Percentiles rank a stretch among this genome's conserved stretches.
Conservation (phyloP, 345 rosid genomes). For the Acer yangbiense region DNA sequence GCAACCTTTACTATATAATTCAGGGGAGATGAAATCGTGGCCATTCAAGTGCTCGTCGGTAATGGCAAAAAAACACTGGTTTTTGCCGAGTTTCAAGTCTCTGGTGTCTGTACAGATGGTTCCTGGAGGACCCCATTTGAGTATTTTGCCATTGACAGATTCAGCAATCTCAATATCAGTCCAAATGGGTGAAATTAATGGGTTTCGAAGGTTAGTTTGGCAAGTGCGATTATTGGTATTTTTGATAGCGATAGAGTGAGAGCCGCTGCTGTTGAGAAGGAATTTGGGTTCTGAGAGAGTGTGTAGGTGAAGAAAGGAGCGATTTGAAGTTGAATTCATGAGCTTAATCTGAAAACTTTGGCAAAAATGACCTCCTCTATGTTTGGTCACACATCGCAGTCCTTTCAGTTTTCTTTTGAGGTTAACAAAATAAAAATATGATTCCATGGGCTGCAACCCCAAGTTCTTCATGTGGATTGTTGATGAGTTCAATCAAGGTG, state of each 20-base stretch:
- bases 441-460: conserved; percentile 45
- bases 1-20: conserved; percentile 23
- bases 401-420: too few relatives aligned
- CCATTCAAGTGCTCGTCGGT: conserved; percentile 24
- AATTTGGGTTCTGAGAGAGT: too few relatives aligned
- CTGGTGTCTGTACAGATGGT: conserved; percentile 34
- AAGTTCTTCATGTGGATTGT: conserved; percentile 69
- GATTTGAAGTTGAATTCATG: too few relatives aligned
- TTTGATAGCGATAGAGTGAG: too few relatives aligned
- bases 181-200: conserved; percentile 20
- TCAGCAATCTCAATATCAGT: conserved; percentile 26
- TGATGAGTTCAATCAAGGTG: conserved; percentile 69
- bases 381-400: too few relatives aligned
- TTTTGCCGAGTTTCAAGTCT: conserved; percentile 24
- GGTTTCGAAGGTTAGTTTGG: too few relatives aligned
- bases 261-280: too few relatives aligned
- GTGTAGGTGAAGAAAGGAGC: too few relatives aligned
- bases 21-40: conserved; percentile 35
- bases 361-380: too few relatives aligned
- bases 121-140: conserved; percentile 38
- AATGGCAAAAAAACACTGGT: conserved; percentile 38
- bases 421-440: too few relatives aligned
- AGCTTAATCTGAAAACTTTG: too few relatives aligned
- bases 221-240: too few relatives aligned
- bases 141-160: conserved; percentile 30